Percentiles rank a stretch among this genome's conserved stretches.
Evolutionary conservation across 2,329 filamentous ascomycete species (phyloP).

Genomic region (Coleophoma eucalyptorum): DNA sequence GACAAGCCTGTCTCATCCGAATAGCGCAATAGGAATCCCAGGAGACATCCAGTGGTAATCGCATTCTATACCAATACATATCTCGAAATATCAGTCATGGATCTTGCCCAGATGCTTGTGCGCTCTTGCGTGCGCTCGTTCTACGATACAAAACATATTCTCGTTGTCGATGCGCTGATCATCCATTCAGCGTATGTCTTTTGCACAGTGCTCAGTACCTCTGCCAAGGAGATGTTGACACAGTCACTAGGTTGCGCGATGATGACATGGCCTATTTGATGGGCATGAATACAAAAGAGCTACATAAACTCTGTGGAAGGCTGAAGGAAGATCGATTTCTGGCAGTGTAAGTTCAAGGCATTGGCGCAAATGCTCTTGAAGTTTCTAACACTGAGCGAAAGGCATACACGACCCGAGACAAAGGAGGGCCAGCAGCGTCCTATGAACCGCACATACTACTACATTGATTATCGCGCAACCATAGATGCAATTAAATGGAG

Average conservation of each 20-base stretch:
- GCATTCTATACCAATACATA: no score
- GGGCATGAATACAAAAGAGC: conserved; percentile 84
- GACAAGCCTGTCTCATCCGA: no score
- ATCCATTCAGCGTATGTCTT: conserved; percentile 62
- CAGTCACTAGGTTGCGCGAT: conserved; percentile 62
- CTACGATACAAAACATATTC: conserved; percentile 79
- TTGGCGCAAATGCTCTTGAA: neutral
- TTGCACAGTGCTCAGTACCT: conserved; percentile 4
- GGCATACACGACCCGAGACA: conserved; percentile 70
- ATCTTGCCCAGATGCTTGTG: conserved; percentile 73
- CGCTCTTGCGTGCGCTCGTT: conserved; percentile 84
- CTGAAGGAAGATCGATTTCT: conserved; percentile 85
- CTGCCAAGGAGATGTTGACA: conserved; percentile 20
- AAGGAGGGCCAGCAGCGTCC: conserved; percentile 79
- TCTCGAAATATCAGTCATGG: conserved; percentile 37
- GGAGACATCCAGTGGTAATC: no score
- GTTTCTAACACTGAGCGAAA: conserved; percentile 27
- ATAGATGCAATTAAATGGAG: conserved; percentile 97
- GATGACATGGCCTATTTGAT: conserved; percentile 85
- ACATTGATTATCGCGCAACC: conserved; percentile 89
- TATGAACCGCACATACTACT: conserved; percentile 90
- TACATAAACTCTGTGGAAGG: conserved; percentile 83
- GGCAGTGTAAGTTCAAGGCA: conserved; percentile 55
- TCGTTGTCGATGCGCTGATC: conserved; percentile 77
- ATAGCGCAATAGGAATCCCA: no score